Conservation (phyloP, 371 early-diverging fungal genomes). For the Mucor velutinosus region DNA sequence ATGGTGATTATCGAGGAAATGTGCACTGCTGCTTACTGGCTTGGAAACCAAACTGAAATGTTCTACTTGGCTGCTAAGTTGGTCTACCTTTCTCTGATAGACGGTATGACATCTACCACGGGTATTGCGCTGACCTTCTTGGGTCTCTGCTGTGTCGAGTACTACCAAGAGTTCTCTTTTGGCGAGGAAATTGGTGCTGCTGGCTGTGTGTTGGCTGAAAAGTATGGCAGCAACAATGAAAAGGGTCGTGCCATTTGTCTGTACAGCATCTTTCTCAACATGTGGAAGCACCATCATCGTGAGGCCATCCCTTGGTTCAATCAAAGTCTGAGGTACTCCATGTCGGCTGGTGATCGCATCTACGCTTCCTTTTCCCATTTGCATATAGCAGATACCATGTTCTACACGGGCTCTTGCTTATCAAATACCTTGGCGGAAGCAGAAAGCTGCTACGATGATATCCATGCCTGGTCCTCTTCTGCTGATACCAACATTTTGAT, state of each 20-base stretch:
- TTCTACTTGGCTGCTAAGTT: slow-evolving; percentile 39
- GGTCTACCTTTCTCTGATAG: slow-evolving; percentile 28
- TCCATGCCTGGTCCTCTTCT: slow-evolving; percentile 43
- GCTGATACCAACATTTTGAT: slow-evolving; percentile 38
- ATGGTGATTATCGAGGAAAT: slow-evolving; percentile 44
- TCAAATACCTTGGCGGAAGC: slow-evolving; percentile 31
- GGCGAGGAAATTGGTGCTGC: slow-evolving; percentile 38
- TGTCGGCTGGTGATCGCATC: slow-evolving; percentile 47
- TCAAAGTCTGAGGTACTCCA: slow-evolving; percentile 13
- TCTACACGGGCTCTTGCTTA: slow-evolving; percentile 27
- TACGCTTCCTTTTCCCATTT: slow-evolving; percentile 39
- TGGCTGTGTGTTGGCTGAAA: slow-evolving; percentile 34
- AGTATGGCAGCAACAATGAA: slow-evolving; percentile 32
- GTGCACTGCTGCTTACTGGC: slow-evolving; percentile 44
- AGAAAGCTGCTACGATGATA: slow-evolving; percentile 39
- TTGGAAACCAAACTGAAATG: slow-evolving; percentile 37
- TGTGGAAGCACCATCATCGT: slow-evolving; percentile 39
- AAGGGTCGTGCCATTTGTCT: slow-evolving; percentile 37
- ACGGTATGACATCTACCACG: slow-evolving; percentile 27
- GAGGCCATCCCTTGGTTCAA: slow-evolving; percentile 25
- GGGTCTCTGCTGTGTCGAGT: slow-evolving; percentile 32
- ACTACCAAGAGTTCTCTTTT: slow-evolving; percentile 23
- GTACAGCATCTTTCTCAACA: slow-evolving; percentile 32
- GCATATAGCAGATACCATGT: slow-evolving; percentile 28
- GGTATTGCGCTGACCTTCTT: slow-evolving; percentile 36